Percentiles rank a stretch among this genome's conserved stretches.
Conservation (phyloP, 352 stramenopile genomes). For the Vaucheria bursata region DNA sequence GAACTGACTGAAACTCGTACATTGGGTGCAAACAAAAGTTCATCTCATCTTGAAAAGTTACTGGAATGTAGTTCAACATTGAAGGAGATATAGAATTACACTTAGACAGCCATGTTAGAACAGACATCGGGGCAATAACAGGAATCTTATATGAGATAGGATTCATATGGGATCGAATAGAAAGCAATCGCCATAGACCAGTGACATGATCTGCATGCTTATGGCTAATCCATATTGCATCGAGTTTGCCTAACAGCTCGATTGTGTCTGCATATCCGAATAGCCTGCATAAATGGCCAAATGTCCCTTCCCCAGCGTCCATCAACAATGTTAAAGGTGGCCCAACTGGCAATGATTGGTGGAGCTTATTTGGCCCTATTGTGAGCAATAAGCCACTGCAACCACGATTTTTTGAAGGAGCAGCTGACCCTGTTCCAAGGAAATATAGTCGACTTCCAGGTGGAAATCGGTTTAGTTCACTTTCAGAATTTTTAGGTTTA, state of each 20-base stretch:
- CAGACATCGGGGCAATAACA: constrained; percentile 26
- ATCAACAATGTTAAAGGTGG: constrained; percentile 36
- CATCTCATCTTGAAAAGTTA: background rate
- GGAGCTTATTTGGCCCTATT: constrained; percentile 1
- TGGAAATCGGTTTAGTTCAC: no score
- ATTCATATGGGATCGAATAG: background rate
- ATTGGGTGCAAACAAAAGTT: constrained; percentile 10
- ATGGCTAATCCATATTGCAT: constrained; percentile 53
- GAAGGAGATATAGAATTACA: constrained; percentile 20
- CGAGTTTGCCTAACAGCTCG: constrained; percentile 23
- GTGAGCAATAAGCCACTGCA: constrained; percentile 41
- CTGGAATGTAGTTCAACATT: background rate
- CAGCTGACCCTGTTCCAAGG: constrained; percentile 39
- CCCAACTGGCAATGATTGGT: background rate
- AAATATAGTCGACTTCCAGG: constrained; percentile 19
- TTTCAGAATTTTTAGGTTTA: no score
- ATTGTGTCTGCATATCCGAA: constrained; percentile 29
- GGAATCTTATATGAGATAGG: background rate
- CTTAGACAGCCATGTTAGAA: constrained; percentile 25
- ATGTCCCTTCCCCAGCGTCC: constrained; percentile 41
- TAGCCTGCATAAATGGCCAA: constrained; percentile 36
- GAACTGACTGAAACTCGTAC: constrained; percentile 55
- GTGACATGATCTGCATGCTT: constrained; percentile 52
- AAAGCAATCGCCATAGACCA: constrained; percentile 47
- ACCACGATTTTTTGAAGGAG: constrained; percentile 43